Base-by-base conservation (phyloP, 176 grass and related monocot genomes). In the Phoenix dactylifera region DNA sequence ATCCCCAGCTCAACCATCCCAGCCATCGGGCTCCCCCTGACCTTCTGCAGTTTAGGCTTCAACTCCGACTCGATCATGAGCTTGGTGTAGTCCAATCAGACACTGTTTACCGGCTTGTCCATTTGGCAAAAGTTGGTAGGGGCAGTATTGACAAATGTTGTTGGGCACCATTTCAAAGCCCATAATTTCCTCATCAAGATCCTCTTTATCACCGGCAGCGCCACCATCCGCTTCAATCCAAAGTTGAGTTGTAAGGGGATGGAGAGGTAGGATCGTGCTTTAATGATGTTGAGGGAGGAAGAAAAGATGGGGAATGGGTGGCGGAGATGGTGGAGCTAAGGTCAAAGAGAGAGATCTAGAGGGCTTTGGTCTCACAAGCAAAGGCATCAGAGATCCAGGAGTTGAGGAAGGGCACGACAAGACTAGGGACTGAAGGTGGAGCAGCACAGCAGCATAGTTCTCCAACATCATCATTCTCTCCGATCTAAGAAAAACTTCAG, bases 91-190 rank as follows among this genome's bases (percentile, higher is more conserved):
- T 29, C 62, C 3, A 64, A 14, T 24, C 64, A 75, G 57, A 80
- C 67, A 54, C 84, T 87, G 0, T 83, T 97, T 35, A 97, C 70
- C n/a, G 73, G 83, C 78, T 97, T 80, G 58, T 91, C 92, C 92
- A 97, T 97, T 72, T 82, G 52, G 50, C 76, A 73, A 78, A 97
- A 97, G 44, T 77, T 88, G 51, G 87, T 54, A 18, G 75, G 70
- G 67, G 91, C 87, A 28, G 92, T 70, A 72, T 60, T 88, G 78
- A 97, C 88, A 81, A 91, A 97, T 63, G 92, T 91, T 49, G 87
- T 97, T 22, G 85, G 75, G 55, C 54, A 60, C 25, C 75, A 73
- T 83, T 88, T 87, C 15, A 75, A 77, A n/a, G 76, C 69, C 22
- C 92, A 74, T 32, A 75, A 83, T 50, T 81, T 78, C 26, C 83